A percentile compares a stretch with the other conserved stretches of the same genome.
These are phyloP conservation scores for Eimeria sp. DNA, from an alignment of 169 alveolate genomes.

Conservation along the genomic window DNA sequence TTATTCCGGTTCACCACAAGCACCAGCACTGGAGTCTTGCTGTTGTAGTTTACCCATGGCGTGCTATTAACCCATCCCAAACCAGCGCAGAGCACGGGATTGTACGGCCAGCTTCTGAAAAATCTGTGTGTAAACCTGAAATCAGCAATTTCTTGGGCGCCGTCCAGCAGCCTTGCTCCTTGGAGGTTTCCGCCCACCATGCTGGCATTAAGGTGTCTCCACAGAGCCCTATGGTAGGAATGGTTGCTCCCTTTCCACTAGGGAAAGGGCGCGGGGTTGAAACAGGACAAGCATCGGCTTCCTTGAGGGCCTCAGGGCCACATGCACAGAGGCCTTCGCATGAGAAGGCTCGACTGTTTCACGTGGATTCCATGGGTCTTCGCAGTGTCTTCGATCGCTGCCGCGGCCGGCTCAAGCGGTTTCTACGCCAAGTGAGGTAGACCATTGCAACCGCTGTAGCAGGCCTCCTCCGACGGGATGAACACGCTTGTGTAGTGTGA, in stretches of 20 bases:
- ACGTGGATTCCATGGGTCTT: slow-evolving; percentile 67
- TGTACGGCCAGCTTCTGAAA: slow-evolving; percentile 17
- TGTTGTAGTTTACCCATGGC: slow-evolving; percentile 41
- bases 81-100: neutral
- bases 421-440: slow-evolving; percentile 29
- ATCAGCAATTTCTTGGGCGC: neutral
- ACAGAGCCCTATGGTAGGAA: neutral
- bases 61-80: slow-evolving; percentile 53
- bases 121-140: neutral
- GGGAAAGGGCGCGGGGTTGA: neutral
- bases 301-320: slow-evolving; percentile 1
- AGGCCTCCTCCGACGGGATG: neutral
- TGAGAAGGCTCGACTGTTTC: slow-evolving; percentile 60
- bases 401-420: slow-evolving; percentile 70
- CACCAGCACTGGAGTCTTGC: slow-evolving; percentile 80
- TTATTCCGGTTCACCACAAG: slow-evolving; percentile 72
- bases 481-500: neutral
- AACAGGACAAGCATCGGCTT: neutral
- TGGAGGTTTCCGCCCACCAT: neutral
- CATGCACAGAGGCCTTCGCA: slow-evolving; percentile 20
- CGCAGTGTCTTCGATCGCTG: slow-evolving; percentile 65
- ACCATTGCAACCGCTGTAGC: neutral
- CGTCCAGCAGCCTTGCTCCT: neutral
- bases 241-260: neutral
- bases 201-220: neutral